A percentile compares a stretch with the other conserved stretches of the same genome.
Conservation (phyloP, 2,329 filamentous ascomycete genomes). For the Cadophora malorum region DNA sequence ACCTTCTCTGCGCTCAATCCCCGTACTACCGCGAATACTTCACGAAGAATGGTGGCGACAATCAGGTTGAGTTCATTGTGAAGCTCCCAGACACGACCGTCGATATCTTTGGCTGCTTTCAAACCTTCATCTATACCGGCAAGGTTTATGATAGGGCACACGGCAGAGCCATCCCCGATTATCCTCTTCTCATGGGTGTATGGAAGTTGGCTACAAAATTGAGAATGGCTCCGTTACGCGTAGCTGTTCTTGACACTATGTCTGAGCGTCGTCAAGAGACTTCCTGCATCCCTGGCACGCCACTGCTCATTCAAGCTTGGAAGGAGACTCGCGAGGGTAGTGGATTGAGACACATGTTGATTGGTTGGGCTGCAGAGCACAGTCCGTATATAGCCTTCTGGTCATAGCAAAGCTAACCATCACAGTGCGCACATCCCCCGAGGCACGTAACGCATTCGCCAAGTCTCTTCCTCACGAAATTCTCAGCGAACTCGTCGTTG, state of each 20-base stretch:
- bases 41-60: constrained; percentile 26
- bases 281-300: constrained; percentile 61
- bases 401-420: constrained; percentile 17
- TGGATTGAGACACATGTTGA: constrained; percentile 61
- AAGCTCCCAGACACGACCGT: constrained; percentile 38
- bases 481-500: constrained; percentile 65
- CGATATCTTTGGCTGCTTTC: constrained; percentile 42
- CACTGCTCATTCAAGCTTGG: constrained; percentile 66
- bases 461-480: constrained; percentile 67
- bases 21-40: constrained; percentile 41
- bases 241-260: constrained; percentile 59
- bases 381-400: constrained; percentile 40
- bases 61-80: constrained; percentile 39
- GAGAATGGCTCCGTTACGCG: constrained; percentile 39
- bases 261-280: constrained; percentile 59
- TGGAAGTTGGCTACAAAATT: constrained; percentile 43
- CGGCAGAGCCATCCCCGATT: constrained; percentile 37
- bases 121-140: constrained; percentile 43
- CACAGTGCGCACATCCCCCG: constrained; percentile 47
- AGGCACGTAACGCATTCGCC: constrained; percentile 62
- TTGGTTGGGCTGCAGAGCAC: constrained; percentile 69
- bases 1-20: constrained; percentile 42
- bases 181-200: constrained; percentile 39
- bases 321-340: constrained; percentile 66
- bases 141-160: constrained; percentile 39